Evolutionary conservation across 805 yeast genomes (phyloP).

Genomic region (Ogataea haglerorum): DNA sequence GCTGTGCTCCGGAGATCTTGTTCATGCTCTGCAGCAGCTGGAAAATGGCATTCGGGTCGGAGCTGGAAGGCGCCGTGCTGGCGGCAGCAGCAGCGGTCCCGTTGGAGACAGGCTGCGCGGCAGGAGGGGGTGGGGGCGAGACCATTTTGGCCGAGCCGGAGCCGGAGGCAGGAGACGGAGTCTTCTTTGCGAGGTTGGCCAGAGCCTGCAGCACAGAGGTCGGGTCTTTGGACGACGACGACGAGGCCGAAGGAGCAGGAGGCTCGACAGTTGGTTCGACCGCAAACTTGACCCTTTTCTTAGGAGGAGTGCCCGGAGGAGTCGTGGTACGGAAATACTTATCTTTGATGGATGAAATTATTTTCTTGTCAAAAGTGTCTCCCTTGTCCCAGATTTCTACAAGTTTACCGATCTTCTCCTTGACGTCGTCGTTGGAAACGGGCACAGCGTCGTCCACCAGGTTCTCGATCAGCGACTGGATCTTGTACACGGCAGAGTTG

Average conservation of each 20-base stretch:
- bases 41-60: slow-evolving; percentile 43
- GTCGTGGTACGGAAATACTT: slow-evolving; percentile 64
- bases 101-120: slow-evolving; percentile 10
- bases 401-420: slow-evolving; percentile 74
- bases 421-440: slow-evolving; percentile 51
- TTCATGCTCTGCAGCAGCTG: slow-evolving; percentile 53
- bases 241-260: slow-evolving; percentile 14
- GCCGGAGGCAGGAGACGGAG: slow-evolving; percentile 32
- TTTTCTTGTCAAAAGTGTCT: slow-evolving; percentile 62
- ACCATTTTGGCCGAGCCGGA: slow-evolving; percentile 30
- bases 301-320: slow-evolving; percentile 69
- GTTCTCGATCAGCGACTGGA: slow-evolving; percentile 61
- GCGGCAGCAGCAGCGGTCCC: slow-evolving; percentile 14
- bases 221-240: slow-evolving; percentile 43
- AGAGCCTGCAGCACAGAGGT: slow-evolving; percentile 66
- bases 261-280: slow-evolving; percentile 14
- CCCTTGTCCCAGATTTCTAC: slow-evolving; percentile 92
- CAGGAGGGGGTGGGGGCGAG: slow-evolving; percentile 30
- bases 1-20: slow-evolving; percentile 25
- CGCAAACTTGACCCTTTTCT: slow-evolving; percentile 31
- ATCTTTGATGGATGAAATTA: slow-evolving; percentile 52
- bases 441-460: slow-evolving; percentile 61
- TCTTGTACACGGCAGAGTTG: slow-evolving; percentile 66
- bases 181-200: slow-evolving; percentile 57
- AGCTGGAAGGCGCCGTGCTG: slow-evolving; percentile 16